A percentile compares a stretch with the other conserved stretches of the same genome.
These are phyloP conservation scores for Cryomyces minteri DNA, from an alignment of 495 filamentous ascomycete species.

Conservation along the genomic window DNA sequence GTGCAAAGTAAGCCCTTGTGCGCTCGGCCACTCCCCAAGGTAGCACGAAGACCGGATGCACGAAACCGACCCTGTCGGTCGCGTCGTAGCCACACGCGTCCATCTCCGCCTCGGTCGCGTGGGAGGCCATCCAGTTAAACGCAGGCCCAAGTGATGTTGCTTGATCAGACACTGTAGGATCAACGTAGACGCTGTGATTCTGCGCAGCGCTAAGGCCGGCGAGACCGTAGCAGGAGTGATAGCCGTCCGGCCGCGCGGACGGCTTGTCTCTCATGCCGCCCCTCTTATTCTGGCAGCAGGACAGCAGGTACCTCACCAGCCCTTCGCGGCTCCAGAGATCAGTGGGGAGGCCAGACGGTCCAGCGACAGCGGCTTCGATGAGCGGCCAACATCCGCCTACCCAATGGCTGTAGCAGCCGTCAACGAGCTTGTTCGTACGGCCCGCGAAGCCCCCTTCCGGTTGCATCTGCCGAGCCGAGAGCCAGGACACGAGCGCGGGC, in stretches of 20 bases:
- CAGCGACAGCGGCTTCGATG: conserved; percentile 58
- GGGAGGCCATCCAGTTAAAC: conserved; percentile 43
- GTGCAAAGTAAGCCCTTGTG: conserved; percentile 44
- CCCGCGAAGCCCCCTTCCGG: conserved; percentile 87
- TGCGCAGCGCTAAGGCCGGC: conserved; percentile 71
- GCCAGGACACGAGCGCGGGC: conserved; percentile 60
- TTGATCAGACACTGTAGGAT: neutral
- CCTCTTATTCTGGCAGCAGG: conserved; percentile 59
- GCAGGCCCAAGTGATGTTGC: conserved; percentile 13
- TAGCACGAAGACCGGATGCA: conserved; percentile 78
- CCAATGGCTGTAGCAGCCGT: conserved; percentile 97
- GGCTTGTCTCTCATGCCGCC: conserved; percentile 93
- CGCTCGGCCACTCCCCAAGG: conserved; percentile 47
- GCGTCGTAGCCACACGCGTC: conserved; percentile 27
- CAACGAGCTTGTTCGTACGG: conserved; percentile 93
- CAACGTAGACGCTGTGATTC: conserved; percentile 46
- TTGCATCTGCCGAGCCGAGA: conserved; percentile 72
- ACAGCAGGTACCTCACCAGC: conserved; percentile 70
- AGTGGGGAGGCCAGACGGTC: conserved; percentile 11
- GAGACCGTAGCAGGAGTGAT: conserved; percentile 84
- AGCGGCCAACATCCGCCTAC: conserved; percentile 87
- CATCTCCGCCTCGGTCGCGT: conserved; percentile 15
- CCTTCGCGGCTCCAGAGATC: conserved; percentile 66
- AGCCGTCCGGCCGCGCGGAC: conserved; percentile 66
- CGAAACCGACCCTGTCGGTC: conserved; percentile 29